Evolutionary conservation across 148 eudicot genomes (phyloP), one percentile per base, ranked within the genome.

Genomic region (Silene uniflora): DNA sequence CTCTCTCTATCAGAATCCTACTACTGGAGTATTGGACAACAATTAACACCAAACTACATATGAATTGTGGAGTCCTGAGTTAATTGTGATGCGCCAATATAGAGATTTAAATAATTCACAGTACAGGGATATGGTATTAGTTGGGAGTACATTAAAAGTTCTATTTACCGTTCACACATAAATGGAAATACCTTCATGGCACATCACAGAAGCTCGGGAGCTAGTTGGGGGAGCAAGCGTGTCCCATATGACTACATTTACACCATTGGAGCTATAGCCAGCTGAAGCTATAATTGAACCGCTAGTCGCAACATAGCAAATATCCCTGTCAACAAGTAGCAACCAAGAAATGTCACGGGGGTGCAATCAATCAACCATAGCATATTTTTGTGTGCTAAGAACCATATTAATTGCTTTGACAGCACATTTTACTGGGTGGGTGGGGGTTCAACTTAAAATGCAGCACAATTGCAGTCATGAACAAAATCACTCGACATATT

Each of bases 141-240:
- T 62, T 22, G 17, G 55, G 55, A 49, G 16, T 49, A 14, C 69
- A 46, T 21, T 16, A 2, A 27, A 60, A 19, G 29, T 71, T 42
- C 11, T 59, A 19, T 19, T 76, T 39, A 14, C 7, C n/a, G 10
- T 35, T 27, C 27, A 12, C 44, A 12, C 10, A 11, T 42, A 12
- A 46, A 27, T 9, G 25, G 35, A 78, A 39, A 69, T 82, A 96
- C 99, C 99, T 96, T 92, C 98, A 86, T 96, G 99, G 79, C 99
- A 96, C 93, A 96, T 92, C 69, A 96, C 93, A 77, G 99, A 91
- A 81, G 99, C 99, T 77, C 84, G 91, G 75, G 99, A 96, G 71
- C 98, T 91, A 25, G 88, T 77, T 49, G 94, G 93, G 64, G 99
- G 99, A 76, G 99, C 99, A 81, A 96, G 89, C 70, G 97, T 96